These are phyloP conservation scores for Talaromyces marneffei DNA, from an alignment of 2,329 filamentous ascomycete genomes.

Conservation along the genomic window DNA sequence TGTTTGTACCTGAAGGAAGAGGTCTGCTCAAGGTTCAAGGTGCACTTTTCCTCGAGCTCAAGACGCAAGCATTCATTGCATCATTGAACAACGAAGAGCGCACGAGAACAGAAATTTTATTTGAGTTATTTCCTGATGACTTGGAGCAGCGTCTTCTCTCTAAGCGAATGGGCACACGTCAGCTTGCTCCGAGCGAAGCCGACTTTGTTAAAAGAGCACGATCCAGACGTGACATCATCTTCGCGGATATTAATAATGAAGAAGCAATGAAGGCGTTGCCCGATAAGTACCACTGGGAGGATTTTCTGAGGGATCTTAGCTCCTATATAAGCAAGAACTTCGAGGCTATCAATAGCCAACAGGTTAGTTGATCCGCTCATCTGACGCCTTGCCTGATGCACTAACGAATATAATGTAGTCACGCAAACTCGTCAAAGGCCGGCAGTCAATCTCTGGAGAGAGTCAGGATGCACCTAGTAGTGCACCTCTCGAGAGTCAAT, in stretches of 20 bases:
- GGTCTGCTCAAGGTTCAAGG: conserved; percentile 56
- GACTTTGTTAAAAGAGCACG: conserved; percentile 54
- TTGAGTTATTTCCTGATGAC: conserved; percentile 55
- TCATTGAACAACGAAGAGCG: conserved; percentile 54
- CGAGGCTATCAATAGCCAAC: conserved; percentile 46
- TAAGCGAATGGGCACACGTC: conserved; percentile 50
- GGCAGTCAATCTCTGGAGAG: conserved; percentile 34
- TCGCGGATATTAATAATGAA: conserved; percentile 49
- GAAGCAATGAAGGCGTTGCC: conserved; percentile 47
- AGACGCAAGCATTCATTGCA: conserved; percentile 62
- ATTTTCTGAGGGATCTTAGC: conserved; percentile 56
- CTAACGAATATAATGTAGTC: conserved; percentile 21
- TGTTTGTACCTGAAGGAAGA: conserved; percentile 56
- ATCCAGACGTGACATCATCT: conserved; percentile 52
- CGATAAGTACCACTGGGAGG: conserved; percentile 58
- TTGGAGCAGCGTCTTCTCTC: conserved; percentile 50
- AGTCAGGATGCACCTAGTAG: conserved; percentile 28
- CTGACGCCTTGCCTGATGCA: not conserved
- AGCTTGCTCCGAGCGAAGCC: conserved; percentile 53
- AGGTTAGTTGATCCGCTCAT: conserved; percentile 29
- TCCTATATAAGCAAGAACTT: conserved; percentile 55
- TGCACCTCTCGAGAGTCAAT: conserved; percentile 39
- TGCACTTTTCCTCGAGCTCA: conserved; percentile 57
- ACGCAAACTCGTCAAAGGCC: conserved; percentile 36
- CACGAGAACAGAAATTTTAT: conserved; percentile 51